Evolutionary conservation across 805 yeast genomes (phyloP), one percentile per base, ranked within the genome.

Genomic region (Starmerella powellii): DNA sequence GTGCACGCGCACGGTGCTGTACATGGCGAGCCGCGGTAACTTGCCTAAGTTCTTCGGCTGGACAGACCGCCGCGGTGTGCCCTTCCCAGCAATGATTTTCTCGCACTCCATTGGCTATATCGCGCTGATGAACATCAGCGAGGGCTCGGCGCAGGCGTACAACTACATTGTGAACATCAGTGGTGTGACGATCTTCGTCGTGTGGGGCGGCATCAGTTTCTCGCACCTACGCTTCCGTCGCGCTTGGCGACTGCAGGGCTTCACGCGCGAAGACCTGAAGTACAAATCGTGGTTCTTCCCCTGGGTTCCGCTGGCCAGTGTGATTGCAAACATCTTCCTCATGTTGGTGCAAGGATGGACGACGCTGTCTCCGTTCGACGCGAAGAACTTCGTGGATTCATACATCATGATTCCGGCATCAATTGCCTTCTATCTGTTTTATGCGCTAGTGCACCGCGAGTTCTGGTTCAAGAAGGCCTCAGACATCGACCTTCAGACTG

Each of bases 311-410:
- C 61, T 63, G 17, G 54, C 69, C 29, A 76, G 79, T 10, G 57
- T 78, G 8, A 47, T 62, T 2, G 62, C 73, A 37, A 76, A 73
- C 53, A 47, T 67, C 1, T 68, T 78, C 42, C 60, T 78, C 44
- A 76, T 73, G 2, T 56, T 76, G 26, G 70, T 78, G 21, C 84
- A 78, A 57, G 81, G 83, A 5, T 78, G 82, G 81, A 63, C 78
- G 2, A 64, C 70, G 30, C 70, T 78, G 45, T 65, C 67, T 41
- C 84, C 83, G 1, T 78, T 74, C 52, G 64, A 65, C 38, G 74
- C 75, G 6, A 76, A 74, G 23, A 53, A 57, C 34, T 72, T 72
- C 50, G 66, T 72, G 39, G 85, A 78, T 56, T 73, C 78, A 3
- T 79, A 79, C 54, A 71, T 79, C 46, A 56, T 79, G 53, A 50